Conservation (phyloP, 2,329 filamentous ascomycete species). For the Chrysosporium keratinophilum region DNA sequence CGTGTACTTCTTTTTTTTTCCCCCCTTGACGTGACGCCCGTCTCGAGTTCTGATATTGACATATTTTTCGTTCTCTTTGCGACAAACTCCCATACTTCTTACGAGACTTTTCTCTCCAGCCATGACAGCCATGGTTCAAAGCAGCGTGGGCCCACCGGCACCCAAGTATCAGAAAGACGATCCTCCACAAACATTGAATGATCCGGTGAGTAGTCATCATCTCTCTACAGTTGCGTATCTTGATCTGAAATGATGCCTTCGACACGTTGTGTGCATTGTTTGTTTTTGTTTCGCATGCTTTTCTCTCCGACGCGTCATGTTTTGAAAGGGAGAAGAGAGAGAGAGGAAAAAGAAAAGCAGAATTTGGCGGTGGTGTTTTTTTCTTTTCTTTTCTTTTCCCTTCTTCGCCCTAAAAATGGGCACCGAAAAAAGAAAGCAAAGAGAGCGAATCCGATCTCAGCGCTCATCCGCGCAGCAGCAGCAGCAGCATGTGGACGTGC, state of each 20-base stretch:
- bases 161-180: slow-evolving; percentile 41
- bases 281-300: slow-evolving; percentile 17
- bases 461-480: too few species aligned
- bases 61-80: neutral
- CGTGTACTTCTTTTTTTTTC: neutral
- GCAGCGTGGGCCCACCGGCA: slow-evolving; percentile 31
- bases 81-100: slow-evolving; percentile 8
- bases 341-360: too few species aligned
- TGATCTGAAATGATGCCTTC: neutral
- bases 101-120: slow-evolving; percentile 8
- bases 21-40: neutral
- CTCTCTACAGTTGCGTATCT: neutral
- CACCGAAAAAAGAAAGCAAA: neutral
- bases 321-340: neutral
- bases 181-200: slow-evolving; percentile 28
- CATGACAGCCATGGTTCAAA: slow-evolving; percentile 37
- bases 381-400: neutral
- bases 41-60: neutral
- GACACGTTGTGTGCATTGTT: slow-evolving; percentile 10
- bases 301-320: slow-evolving; percentile 2
- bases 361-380: neutral
- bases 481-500: neutral
- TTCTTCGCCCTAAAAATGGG: neutral
- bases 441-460: neutral
- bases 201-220: slow-evolving; percentile 37